Conservation (phyloP, 371 early-diverging fungal species). For the Blakeslea trispora region DNA sequence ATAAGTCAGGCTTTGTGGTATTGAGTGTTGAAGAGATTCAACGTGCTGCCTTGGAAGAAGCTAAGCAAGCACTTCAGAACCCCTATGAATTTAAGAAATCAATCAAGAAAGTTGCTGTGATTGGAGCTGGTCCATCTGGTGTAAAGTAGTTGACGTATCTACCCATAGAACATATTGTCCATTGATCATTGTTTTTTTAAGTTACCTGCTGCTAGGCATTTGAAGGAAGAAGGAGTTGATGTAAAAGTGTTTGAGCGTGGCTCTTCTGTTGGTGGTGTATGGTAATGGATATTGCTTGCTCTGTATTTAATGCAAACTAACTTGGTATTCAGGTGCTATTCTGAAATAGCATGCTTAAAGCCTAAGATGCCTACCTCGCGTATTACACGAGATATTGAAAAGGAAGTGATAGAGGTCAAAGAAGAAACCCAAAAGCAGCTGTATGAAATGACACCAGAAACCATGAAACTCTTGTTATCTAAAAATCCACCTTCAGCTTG, state of each 20-base stretch:
- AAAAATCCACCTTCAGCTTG: constrained; percentile 25
- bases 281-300: neutral
- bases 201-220: constrained; percentile 15
- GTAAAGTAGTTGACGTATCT: constrained; percentile 5
- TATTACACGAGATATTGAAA: constrained; percentile 2
- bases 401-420: neutral
- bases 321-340: constrained; percentile 18
- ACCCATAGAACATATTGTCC: neutral
- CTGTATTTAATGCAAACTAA: neutral
- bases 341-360: constrained; percentile 20
- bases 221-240: constrained; percentile 21
- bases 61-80: constrained; percentile 19
- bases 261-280: constrained; percentile 17
- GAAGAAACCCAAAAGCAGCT: constrained; percentile 9
- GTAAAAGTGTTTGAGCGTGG: constrained; percentile 27
- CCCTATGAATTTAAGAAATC: constrained; percentile 24
- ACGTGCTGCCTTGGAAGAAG: constrained; percentile 5
- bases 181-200: constrained; percentile 6
- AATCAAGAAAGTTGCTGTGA: constrained; percentile 27
- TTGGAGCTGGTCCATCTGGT: constrained; percentile 28
- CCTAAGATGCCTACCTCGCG: constrained; percentile 25
- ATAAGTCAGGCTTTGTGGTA: neutral
- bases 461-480: constrained; percentile 2
- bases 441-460: constrained; percentile 23
- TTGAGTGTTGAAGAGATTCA: constrained; percentile 13